Percentiles rank a stretch among this genome's conserved stretches.
Evolutionary conservation across 768 basidiomycete genomes (phyloP).

Genomic region (Rhizopogon vulgaris): DNA sequence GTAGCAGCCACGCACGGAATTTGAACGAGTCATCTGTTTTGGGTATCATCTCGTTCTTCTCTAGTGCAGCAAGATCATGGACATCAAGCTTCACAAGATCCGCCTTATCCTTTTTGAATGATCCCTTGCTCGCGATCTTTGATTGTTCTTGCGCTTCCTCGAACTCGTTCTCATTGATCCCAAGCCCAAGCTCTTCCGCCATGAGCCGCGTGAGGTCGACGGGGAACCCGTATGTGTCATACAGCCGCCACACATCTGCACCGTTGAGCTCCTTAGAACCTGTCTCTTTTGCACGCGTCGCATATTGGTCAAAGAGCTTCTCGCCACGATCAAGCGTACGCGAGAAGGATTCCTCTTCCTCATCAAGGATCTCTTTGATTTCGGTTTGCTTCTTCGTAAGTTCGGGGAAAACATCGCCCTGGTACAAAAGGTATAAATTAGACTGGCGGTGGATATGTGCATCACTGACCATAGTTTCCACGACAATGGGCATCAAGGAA

Average conservation of each 20-base stretch:
- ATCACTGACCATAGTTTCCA: conserved; percentile 73
- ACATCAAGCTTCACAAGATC: conserved; percentile 90
- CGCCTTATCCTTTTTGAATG: conserved; percentile 59
- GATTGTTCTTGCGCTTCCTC: conserved; percentile 83
- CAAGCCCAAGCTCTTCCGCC: conserved; percentile 88
- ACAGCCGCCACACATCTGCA: conserved; percentile 93
- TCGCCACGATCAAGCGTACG: conserved; percentile 97
- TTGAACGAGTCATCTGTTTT: conserved; percentile 94
- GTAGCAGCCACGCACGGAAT: conserved; percentile 56
- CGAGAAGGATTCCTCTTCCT: conserved; percentile 96
- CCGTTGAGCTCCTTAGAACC: conserved; percentile 69
- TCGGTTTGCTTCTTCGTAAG: conserved; percentile 75
- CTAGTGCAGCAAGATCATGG: conserved; percentile 84
- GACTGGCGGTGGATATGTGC: background rate
- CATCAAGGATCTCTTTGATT: conserved; percentile 92
- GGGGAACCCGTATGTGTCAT: conserved; percentile 98
- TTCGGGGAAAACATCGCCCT: conserved; percentile 92
- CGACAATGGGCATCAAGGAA: conserved; percentile 80
- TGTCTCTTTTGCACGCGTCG: conserved; percentile 54
- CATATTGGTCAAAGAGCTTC: conserved; percentile 89
- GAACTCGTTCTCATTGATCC: conserved; percentile 83
- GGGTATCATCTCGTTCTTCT: conserved; percentile 67
- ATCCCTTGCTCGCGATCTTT: conserved; percentile 87
- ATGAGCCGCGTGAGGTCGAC: conserved; percentile 94
- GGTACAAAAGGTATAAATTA: conserved; percentile 7